Conservation (phyloP, 108 stramenopile genomes). For the Pseudonitzschia delicatissima region DNA sequence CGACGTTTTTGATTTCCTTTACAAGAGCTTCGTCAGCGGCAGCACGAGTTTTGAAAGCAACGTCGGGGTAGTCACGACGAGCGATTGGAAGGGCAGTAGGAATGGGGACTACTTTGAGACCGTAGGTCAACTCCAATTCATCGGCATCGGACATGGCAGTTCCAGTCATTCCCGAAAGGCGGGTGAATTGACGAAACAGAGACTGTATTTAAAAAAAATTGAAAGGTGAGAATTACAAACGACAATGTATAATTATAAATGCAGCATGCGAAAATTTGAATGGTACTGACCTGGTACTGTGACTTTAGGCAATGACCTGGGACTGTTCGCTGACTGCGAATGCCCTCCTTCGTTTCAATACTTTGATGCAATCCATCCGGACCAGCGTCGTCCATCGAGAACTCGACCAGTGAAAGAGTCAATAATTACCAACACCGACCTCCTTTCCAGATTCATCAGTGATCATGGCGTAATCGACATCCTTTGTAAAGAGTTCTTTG, state of each 20-base stretch:
- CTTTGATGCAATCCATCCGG: conserved; percentile 95
- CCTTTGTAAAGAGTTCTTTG: conserved; percentile 90
- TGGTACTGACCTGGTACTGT: conserved; percentile 83
- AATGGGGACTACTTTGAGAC: conserved; percentile 74
- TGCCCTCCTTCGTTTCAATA: conserved; percentile 94
- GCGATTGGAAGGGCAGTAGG: conserved; percentile 93
- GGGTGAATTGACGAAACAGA: conserved; percentile 86
- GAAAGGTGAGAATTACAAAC: neutral
- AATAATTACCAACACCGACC: conserved; percentile 84
- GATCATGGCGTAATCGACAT: conserved; percentile 86
- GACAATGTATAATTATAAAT: neutral
- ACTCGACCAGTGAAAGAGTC: conserved; percentile 95
- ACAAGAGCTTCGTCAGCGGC: conserved; percentile 82
- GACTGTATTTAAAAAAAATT: conserved; percentile 37
- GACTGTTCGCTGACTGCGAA: conserved; percentile 83
- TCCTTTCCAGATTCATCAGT: conserved; percentile 40
- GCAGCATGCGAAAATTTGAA: conserved; percentile 1
- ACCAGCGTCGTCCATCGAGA: conserved; percentile 92
- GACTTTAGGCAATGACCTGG: conserved; percentile 93
- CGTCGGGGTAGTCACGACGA: conserved; percentile 91
- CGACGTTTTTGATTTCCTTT: conserved; percentile 78
- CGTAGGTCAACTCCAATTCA: conserved; percentile 88
- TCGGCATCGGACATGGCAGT: conserved; percentile 88
- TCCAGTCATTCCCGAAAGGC: conserved; percentile 93
- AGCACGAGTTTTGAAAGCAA: conserved; percentile 88